These are phyloP conservation scores for Globisporangium parvum DNA, from an alignment of 352 stramenopile genomes.

Conservation along the genomic window DNA sequence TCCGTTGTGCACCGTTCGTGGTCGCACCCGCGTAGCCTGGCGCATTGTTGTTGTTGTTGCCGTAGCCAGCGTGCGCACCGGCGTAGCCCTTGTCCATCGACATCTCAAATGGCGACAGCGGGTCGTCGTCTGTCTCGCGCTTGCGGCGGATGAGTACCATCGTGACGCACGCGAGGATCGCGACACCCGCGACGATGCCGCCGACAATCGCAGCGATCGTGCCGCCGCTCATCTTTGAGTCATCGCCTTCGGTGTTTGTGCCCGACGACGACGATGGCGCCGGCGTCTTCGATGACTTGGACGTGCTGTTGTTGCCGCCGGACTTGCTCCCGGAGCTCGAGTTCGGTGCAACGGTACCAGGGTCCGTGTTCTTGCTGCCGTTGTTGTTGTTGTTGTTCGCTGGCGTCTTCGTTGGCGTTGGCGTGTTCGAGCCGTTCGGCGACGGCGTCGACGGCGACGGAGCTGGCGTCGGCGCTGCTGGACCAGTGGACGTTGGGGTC, in stretches of 20 bases:
- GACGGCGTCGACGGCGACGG: slow-evolving; percentile 6
- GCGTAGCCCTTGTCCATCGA: slow-evolving; percentile 82
- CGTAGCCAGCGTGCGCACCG: slow-evolving; percentile 27
- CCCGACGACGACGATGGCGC: slow-evolving; percentile 4
- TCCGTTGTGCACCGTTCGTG: slow-evolving; percentile 15
- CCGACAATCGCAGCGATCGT: slow-evolving; percentile 63
- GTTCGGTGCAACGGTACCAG: too few species aligned
- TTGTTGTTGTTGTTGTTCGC: slow-evolving; percentile 1
- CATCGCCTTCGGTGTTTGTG: slow-evolving; percentile 7
- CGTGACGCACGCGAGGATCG: slow-evolving; percentile 47
- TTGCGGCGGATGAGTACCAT: slow-evolving; percentile 50
- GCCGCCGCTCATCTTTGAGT: slow-evolving; percentile 60
- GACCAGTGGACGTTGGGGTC: slow-evolving; percentile 15
- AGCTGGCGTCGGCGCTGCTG: slow-evolving; percentile 10
- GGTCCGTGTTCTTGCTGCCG: not conserved
- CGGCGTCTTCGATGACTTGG: slow-evolving; percentile 8
- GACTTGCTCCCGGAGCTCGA: too few species aligned
- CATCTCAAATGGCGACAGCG: slow-evolving; percentile 75
- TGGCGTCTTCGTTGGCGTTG: slow-evolving; percentile 4
- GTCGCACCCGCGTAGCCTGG: slow-evolving; percentile 10
- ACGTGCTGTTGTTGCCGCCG: not conserved
- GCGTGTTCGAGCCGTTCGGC: slow-evolving; percentile 2
- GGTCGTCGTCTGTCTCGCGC: slow-evolving; percentile 61
- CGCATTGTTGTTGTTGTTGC: slow-evolving; percentile 27
- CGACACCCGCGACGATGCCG: slow-evolving; percentile 55